Evolutionary conservation across 768 basidiomycete species (phyloP).

Genomic region (Hericium coralloides): DNA sequence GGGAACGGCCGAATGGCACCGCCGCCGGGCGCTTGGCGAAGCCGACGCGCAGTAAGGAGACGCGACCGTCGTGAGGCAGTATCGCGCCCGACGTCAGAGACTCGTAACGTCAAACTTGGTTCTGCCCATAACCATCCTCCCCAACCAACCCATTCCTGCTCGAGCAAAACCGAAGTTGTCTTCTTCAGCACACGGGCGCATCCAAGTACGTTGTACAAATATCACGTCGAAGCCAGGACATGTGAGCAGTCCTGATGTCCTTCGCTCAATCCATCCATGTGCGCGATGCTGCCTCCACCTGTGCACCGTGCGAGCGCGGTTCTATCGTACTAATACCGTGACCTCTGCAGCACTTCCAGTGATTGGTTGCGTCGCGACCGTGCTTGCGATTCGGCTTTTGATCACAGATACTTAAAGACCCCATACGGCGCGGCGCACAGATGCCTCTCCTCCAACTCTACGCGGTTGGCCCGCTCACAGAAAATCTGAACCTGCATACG

Average conservation of each 20-base stretch:
- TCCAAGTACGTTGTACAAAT: background rate
- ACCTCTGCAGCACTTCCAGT: background rate
- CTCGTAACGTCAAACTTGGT: too few relatives aligned
- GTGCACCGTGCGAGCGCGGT: background rate
- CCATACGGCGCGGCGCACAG: background rate
- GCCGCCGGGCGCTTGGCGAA: too few relatives aligned
- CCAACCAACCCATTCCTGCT: too few relatives aligned
- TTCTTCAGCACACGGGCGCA: background rate
- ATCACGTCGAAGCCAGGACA: background rate
- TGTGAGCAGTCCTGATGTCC: background rate
- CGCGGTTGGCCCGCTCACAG: background rate
- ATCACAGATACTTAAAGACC: background rate
- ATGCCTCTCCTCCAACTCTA: background rate
- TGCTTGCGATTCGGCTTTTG: background rate
- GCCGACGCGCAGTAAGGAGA: too few relatives aligned
- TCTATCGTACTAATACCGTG: background rate
- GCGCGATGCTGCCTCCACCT: background rate
- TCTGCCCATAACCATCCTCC: too few relatives aligned
- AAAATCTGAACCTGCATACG: background rate
- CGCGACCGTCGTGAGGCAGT: too few relatives aligned
- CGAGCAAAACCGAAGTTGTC: too few relatives aligned
- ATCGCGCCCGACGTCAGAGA: too few relatives aligned
- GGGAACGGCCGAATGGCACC: too few relatives aligned
- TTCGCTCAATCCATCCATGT: background rate
- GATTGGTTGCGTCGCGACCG: too few relatives aligned